These are phyloP conservation scores for Leccinum pellstonianum DNA, from an alignment of 768 basidiomycete genomes.

Conservation along the genomic window DNA sequence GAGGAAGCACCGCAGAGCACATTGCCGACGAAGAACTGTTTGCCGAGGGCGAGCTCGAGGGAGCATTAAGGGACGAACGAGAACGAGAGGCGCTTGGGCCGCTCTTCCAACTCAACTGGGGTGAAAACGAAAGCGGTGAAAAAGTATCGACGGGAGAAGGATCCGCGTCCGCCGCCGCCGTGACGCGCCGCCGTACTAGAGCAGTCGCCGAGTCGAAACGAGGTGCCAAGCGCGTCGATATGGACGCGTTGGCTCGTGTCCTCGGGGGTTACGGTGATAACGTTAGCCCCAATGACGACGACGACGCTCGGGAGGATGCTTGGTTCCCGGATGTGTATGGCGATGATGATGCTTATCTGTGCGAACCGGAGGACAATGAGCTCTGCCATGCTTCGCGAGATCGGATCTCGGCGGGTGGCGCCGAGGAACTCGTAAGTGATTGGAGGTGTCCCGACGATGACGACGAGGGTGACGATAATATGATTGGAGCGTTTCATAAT, in stretches of 20 bases:
- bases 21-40: conserved; percentile 75
- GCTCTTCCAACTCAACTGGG: conserved; percentile 39
- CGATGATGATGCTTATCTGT: conserved; percentile 11
- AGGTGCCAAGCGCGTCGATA: conserved; percentile 46
- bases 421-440: conserved; percentile 40
- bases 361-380: conserved; percentile 14
- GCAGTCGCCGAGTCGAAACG: conserved; percentile 25
- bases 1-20: conserved; percentile 48
- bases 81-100: conserved; percentile 47
- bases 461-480: neutral
- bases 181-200: neutral
- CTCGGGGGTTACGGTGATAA: conserved; percentile 36
- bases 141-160: neutral
- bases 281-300: conserved; percentile 22
- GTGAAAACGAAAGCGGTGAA: conserved; percentile 30
- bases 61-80: conserved; percentile 49
- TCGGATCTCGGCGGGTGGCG: conserved; percentile 19
- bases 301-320: conserved; percentile 6
- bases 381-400: conserved; percentile 5
- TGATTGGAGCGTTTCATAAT: conserved; percentile 17
- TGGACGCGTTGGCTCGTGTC: conserved; percentile 55
- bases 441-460: conserved; percentile 47
- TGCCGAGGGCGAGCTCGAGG: conserved; percentile 64
- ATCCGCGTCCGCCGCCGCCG: neutral
- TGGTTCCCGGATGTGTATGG: conserved; percentile 25